Base-by-base conservation (phyloP, 352 stramenopile species). In the Blastocystis sp. region DNA sequence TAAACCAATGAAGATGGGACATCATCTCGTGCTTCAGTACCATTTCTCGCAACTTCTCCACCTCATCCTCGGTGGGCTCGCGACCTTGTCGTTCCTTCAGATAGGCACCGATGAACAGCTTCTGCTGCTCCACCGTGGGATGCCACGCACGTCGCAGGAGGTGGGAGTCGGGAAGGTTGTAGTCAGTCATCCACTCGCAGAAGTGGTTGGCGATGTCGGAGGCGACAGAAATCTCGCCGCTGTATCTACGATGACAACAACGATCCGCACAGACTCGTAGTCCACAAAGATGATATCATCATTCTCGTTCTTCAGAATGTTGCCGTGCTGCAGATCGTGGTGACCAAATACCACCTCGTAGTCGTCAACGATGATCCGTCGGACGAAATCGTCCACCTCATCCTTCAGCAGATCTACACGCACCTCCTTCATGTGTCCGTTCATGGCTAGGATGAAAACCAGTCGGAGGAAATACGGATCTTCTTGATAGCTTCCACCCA, bases 321-420 rank as follows among this genome's bases (percentile, higher is more conserved):
- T 78, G 9, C 67, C 67, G 36, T 78, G 67, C 36, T 78, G 67
- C 53, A 78, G n/a, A 27, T 78, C 67, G 44, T 65, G 67, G n/a
- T 78, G 67, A n/a, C 46, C 67, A 78, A 78, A 69, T 18, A 78
- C 67, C 29, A 78, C 46, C 16, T 78, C 67, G 36, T 34, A 78
- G 7, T 78, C 67, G 9, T 78, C 67, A 34, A 21, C n/a, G 9
- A 21, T 21, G 16, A 69, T 40, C 0, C 54, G 53, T 11, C 11
- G 8, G 9, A 56, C 14, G 11, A 65, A n/a, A 69, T 29, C 48
- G 14, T 78, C 53, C 16, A 78, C 48, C 36, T 78, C 67, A 6
- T 11, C 16, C 14, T 21, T 16, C 54, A 78, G 18, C 46, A 65
- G 1, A 29, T 78, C 67, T 9, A 78, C 8, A 69, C 53, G 46